Base-by-base conservation (phyloP, 345 rosid species). In the Pistacia integerrima region DNA sequence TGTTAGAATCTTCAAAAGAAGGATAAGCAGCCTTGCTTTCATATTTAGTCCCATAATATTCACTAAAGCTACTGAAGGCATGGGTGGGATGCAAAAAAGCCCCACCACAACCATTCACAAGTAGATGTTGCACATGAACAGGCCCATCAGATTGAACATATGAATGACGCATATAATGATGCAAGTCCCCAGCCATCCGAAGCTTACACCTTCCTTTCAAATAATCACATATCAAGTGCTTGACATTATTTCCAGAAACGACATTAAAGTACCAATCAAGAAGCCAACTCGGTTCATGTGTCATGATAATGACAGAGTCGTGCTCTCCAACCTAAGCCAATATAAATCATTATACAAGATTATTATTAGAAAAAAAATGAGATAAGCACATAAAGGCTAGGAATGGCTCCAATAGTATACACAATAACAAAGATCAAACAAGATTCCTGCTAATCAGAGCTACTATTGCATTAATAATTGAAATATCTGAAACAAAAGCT, bases 71-170 rank as follows among this genome's bases (percentile, higher is more conserved):
- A 69, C 90, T 79, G 78, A 96, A 96, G 78, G 93, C 98, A 80
- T 96, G 99, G 72, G 99, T 96, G 70, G 98, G 98, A 87, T 96
- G 99, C 74, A 96, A 84, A 88, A 96, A 96, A 36, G 99, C 99
- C 78, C 98, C 98, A 64, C 99, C 98, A 77, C 97, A 92, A 61
- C 99, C 98, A 82, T 96, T 96, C 66, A 96, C 99, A 82, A 96
- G 87, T 76, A 96, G 88, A 87, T 93, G 98, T 68, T 90, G 94
- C 78, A 92, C 97, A 77, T 89, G 82, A 70, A 82, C 89, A 60
- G 97, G 94, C 54, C 80, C 88, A 81, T 90, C 93, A 59, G 97
- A 89, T 70, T 92, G 94, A 78, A 86, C 88, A 85, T 56, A 82
- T 22, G 98, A 92, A 85, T 93, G 99, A 46, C 97, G 95, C 99